Evolutionary conservation across 2,329 filamentous ascomycete genomes (phyloP), one percentile per base, ranked within the genome.

Genomic region (Pseudodiploospora longispora): DNA sequence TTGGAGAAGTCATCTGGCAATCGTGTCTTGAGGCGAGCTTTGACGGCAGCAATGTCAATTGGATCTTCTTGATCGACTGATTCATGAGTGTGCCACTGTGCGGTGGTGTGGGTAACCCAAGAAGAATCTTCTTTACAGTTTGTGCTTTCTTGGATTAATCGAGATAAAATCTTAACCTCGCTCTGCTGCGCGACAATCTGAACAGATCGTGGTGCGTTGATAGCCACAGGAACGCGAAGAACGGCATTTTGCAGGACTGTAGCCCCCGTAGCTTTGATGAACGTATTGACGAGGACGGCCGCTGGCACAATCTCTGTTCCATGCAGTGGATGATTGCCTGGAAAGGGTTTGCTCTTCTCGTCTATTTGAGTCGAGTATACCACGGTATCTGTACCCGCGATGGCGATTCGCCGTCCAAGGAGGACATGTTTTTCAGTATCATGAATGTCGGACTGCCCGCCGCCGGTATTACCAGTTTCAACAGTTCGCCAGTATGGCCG

Each of bases 271-370:
- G 40, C 47, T 4, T 49, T 31, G 41, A 40, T 19, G 10, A 49
- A 46, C 6, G 43, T 49, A 31, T 46, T 49, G 32, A 49, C 36
- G 37, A 40, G 39, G 3, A 40, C 40, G 10, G 39, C 47, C 1
- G 47, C 47, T 1, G 47, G 47, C 6, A 49, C 38, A 30, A 49
- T 49, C 33, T 46, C 43, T 6, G 47, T 46, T 7, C 47, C 47
- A 30, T 49, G 30, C 4, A 49, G 38, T 2, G 43, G 43, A 35
- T 49, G 47, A 9, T 29, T 43, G 19, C 47, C 47, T 9, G 43
- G 43, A 34, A 46, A 49, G 2, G 43, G 47, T 33, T 46, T 49
- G 19, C 40, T 46, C 9, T 40, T 33, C 8, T 40, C 40, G 10
- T 42, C 36, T 4, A 49, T 27, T 7, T 30, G 31, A 4, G 47